These are phyloP conservation scores for Meyerozyma elateridarum DNA, from an alignment of 1,139 yeast species.

Conservation along the genomic window DNA sequence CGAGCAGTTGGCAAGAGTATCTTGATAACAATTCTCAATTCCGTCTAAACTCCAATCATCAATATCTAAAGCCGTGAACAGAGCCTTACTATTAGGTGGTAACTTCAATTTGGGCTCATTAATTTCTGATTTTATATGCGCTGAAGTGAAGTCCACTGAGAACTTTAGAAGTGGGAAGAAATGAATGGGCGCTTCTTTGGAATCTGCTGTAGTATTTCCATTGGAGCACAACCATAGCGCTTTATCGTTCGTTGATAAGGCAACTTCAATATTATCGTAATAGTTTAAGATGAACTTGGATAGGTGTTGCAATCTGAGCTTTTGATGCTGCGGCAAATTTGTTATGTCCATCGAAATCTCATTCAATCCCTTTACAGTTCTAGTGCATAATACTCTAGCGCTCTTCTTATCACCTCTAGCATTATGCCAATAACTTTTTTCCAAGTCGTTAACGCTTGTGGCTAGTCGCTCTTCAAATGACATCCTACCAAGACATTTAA, in stretches of 20 bases:
- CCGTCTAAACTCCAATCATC: constrained; percentile 19
- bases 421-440: not conserved
- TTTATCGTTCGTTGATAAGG: constrained; percentile 18
- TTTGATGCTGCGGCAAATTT: not conserved
- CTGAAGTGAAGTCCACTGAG: constrained; percentile 13
- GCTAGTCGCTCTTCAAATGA: constrained; percentile 3
- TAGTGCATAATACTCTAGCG: constrained; percentile 20
- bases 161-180: constrained; percentile 35
- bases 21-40: constrained; percentile 41
- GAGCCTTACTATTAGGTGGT: constrained; percentile 18
- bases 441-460: not conserved
- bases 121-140: constrained; percentile 5
- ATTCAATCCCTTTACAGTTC: constrained; percentile 25
- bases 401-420: not conserved
- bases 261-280: constrained; percentile 15
- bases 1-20: constrained; percentile 66
- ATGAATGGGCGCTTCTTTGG: too few species aligned
- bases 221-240: constrained; percentile 45
- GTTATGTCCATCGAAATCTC: constrained; percentile 12
- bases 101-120: constrained; percentile 8
- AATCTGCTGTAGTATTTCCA: too few species aligned
- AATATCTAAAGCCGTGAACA: constrained; percentile 12
- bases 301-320: constrained; percentile 9
- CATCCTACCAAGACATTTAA: too few species aligned
- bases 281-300: constrained; percentile 19